Evolutionary conservation across 2,329 filamentous ascomycete genomes (phyloP), one percentile per base, ranked within the genome.

Genomic region (Ambrosiella cleistominuta): DNA sequence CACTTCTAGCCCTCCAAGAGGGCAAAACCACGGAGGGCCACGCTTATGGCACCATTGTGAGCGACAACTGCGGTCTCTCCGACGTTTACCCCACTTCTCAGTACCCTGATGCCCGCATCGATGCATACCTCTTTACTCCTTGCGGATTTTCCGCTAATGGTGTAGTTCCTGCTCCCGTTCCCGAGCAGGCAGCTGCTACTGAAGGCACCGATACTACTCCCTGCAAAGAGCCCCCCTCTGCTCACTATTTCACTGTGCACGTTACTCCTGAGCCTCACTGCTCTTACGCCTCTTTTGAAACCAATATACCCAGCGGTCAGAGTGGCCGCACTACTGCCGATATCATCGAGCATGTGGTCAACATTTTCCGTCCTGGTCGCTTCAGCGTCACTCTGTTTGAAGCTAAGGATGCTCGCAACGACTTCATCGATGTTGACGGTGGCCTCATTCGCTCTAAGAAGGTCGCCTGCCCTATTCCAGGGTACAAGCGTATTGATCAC

Each of bases 121-220:
- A 98, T 65, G 88, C 93, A 19, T 98, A 97, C 69, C 80, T 96
- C 57, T 98, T 98, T 74, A 89, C 86, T 0, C 93, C 93, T 0
- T 98, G 93, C 67, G 93, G 93, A 60, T 98, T 95, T 72, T 96
- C 90, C 6, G 93, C 93, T 69, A 98, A 98, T 66, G 93, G 89
- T 57, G 90, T 98, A 17, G 80, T 98, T 47, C 93, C 93, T 6
- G 83, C 88, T 54, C 82, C 87, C 0, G 73, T 78, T 12, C 73
- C 40, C 17, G 47, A 35, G n/a, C 44, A 80, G 39, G 75, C 75
- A 56, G 72, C 72, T 39, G 74, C 66, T 40, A 65, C 65, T 56
- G 63, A 63, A 3, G 52, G 9, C 38, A 19, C 37, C 17, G 36
- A 42, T 19, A 19, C 37, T 44, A n/a, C 13, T 37, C 44, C 40